Conservation (phyloP, 2,329 filamentous ascomycete species). For the Iodosphaeria phyllophila region DNA sequence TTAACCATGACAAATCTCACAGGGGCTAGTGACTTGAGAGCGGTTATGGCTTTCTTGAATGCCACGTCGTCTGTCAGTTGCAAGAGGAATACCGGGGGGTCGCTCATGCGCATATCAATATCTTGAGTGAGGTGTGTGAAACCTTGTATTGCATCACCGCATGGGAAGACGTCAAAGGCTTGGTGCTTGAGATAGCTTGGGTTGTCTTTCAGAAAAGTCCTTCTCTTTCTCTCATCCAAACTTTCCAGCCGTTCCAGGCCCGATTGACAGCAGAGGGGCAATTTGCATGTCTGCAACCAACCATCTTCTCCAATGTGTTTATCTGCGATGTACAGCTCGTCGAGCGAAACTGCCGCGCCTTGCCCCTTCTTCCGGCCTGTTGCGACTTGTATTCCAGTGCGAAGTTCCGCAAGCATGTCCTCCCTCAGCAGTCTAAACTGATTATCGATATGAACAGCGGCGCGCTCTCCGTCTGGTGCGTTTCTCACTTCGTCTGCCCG, state of each 20-base stretch:
- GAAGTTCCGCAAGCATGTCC: slow-evolving; percentile 48
- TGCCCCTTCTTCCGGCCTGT: slow-evolving; percentile 27
- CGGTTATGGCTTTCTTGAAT: slow-evolving; percentile 25
- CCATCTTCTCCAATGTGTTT: slow-evolving; percentile 17
- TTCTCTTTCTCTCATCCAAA: slow-evolving; percentile 12
- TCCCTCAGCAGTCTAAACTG: slow-evolving; percentile 54
- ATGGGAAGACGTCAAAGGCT: slow-evolving; percentile 39
- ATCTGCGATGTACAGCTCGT: slow-evolving; percentile 15
- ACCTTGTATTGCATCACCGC: slow-evolving; percentile 27
- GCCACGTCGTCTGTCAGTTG: slow-evolving; percentile 24
- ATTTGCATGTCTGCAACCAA: slow-evolving; percentile 11
- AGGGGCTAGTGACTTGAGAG: slow-evolving; percentile 14
- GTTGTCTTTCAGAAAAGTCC: slow-evolving; percentile 24
- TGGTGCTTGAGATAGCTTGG: slow-evolving; percentile 36
- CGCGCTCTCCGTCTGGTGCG: slow-evolving; percentile 15
- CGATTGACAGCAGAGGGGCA: slow-evolving; percentile 19
- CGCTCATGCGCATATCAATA: slow-evolving; percentile 19
- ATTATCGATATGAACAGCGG: slow-evolving; percentile 41
- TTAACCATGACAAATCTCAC: slow-evolving; percentile 38
- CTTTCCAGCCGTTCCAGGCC: slow-evolving; percentile 25
- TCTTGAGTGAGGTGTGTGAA: slow-evolving; percentile 41
- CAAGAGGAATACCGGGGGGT: slow-evolving; percentile 19
- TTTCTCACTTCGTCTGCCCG: slow-evolving; percentile 28
- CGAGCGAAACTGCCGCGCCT: slow-evolving; percentile 13
- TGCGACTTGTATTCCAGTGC: slow-evolving; percentile 24